Percentiles rank a stretch among this genome's conserved stretches.
Evolutionary conservation across 2,329 filamentous ascomycete genomes (phyloP).

Genomic region (Colletotrichum magnum): DNA sequence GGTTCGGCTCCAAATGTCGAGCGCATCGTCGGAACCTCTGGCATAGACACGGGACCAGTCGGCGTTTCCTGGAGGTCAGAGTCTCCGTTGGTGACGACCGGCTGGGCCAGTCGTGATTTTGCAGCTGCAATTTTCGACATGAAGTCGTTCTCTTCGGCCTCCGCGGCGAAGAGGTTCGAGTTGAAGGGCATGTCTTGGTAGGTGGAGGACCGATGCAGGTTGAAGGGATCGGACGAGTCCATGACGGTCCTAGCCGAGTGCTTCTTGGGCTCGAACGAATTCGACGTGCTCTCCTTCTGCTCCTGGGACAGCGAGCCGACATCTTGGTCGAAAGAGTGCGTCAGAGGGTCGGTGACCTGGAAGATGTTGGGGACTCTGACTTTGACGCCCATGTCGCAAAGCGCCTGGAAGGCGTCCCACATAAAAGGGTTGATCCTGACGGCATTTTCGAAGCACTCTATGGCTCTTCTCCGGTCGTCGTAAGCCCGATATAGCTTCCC

Average conservation of each 20-base stretch:
- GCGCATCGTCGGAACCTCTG: constrained; percentile 54
- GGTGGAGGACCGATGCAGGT: constrained; percentile 57
- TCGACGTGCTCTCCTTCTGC: constrained; percentile 53
- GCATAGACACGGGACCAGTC: constrained; percentile 59
- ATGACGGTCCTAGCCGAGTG: constrained; percentile 54
- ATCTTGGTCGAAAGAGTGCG: constrained; percentile 63
- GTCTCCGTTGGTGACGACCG: constrained; percentile 54
- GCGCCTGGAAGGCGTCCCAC: constrained; percentile 94
- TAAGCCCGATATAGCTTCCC: constrained; percentile 90
- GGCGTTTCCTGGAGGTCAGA: constrained; percentile 76
- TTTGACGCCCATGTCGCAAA: constrained; percentile 89
- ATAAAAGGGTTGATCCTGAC: constrained; percentile 94
- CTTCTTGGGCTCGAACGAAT: constrained; percentile 60
- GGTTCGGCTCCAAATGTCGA: constrained; percentile 55
- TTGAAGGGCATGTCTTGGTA: constrained; percentile 57
- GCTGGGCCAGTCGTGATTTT: constrained; percentile 60
- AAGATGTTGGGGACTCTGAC: constrained; percentile 90
- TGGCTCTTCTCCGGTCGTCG: constrained; percentile 86
- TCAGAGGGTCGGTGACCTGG: constrained; percentile 73
- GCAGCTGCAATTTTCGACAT: constrained; percentile 69
- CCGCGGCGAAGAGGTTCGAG: constrained; percentile 56
- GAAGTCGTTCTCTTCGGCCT: constrained; percentile 67
- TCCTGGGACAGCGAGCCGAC: constrained; percentile 50
- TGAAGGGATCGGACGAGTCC: constrained; percentile 66
- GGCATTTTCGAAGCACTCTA: constrained; percentile 88